Percentiles rank a stretch among this genome's conserved stretches.
phyloP scores from a whole-genome alignment of 352 stramenopile genomes.

The Pythium apleroticum region DNA sequence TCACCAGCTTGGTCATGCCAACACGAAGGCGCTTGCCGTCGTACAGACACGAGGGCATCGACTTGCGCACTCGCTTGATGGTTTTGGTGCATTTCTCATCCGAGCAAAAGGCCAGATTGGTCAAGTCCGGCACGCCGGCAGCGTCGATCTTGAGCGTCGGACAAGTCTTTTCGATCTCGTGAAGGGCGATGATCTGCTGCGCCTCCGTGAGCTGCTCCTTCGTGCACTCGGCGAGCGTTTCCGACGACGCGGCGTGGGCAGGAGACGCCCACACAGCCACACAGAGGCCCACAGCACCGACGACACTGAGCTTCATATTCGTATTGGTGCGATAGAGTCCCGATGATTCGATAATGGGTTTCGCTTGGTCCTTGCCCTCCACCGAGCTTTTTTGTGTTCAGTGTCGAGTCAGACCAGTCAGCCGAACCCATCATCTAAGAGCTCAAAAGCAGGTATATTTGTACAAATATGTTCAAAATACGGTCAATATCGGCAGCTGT shows the following conservation, averaged over 20 bases:
- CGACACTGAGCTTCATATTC: background rate
- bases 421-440: background rate
- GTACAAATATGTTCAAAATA: background rate
- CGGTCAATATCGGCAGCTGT: too few relatives aligned
- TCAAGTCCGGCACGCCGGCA: background rate
- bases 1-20: background rate
- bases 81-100: constrained; percentile 5
- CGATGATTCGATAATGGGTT: too few relatives aligned
- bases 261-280: background rate
- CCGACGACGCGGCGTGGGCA: background rate
- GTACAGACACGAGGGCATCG: constrained; percentile 2
- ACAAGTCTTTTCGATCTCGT: constrained; percentile 5
- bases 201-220: constrained; percentile 3
- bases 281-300: background rate
- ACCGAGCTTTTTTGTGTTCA: background rate
- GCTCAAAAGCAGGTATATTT: background rate
- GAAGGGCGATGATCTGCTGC: constrained; percentile 8
- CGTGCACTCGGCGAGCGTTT: background rate
- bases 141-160: constrained; percentile 11
- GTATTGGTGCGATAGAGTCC: too few relatives aligned
- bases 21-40: background rate
- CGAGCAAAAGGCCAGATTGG: constrained; percentile 1
- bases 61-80: constrained; percentile 1
- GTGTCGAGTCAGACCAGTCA: background rate
- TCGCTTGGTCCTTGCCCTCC: too few relatives aligned